Evolutionary conservation across 441 rosid genomes (phyloP), one percentile per base, ranked within the genome.

Genomic region (Populus tomentosa): DNA sequence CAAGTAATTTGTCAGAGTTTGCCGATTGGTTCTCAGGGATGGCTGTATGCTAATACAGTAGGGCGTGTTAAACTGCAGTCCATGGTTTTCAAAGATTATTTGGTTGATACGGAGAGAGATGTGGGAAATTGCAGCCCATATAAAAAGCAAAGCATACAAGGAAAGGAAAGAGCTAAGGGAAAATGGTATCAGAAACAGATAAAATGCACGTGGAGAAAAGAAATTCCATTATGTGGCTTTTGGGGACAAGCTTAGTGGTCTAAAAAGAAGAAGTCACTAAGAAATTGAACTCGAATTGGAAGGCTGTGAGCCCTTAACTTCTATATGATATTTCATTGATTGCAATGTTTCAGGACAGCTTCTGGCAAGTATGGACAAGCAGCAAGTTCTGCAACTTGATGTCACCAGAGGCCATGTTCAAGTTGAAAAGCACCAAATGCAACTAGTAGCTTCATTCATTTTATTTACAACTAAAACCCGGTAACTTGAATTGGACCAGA

Each of bases 231-330:
- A 68, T 40, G 75, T 77, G 78, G 74, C 77, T 73, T 62, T 59
- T 59, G 77, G 78, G 79, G 80, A 80, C 75, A 72, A 80, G 28
- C 20, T 73, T 50, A 46, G 73, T 70, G 73, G 24, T 16, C 18
- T 40, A 18, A 36, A 61, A 69, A 18, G 56, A 2, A 16, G 30
- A 63, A 46, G 72, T 75, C 30, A 9, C 71, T 18, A 28, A 1
- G 40, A 66, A 69, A 59, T 28, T 77, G 79, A 70, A n/a, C 20
- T 59, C 73, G 70, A 1, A 26, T 24, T 28, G 18, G 40, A 23
- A 76, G 33, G 69, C 10, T 16, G 20, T 50, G 32, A 68, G 63
- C 7, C 62, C 42, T n/a, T 8, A 26, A 33, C 23, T 33, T 23
- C 16, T 46, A 7, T 63, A 13, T 42, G 46, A 11, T 33, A 38